Conservation (phyloP, 164 flowering plant genomes). For the Litsea cubeba region DNA sequence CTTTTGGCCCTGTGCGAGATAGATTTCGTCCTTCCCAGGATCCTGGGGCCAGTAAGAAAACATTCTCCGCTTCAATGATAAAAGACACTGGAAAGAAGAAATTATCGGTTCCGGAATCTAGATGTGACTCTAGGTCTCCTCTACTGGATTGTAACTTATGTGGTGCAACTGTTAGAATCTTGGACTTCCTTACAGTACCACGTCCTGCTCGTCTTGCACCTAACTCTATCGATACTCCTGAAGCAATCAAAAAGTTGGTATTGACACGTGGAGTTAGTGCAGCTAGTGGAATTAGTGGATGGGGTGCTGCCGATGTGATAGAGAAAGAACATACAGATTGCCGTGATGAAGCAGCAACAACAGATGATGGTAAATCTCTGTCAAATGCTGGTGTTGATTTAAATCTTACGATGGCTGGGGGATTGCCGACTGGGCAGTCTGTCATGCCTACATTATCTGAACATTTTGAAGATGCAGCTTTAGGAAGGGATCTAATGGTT, state of each 20-base stretch:
- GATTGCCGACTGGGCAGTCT: conserved; percentile 35
- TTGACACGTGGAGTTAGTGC: conserved; percentile 92
- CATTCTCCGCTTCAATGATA: conserved; percentile 50
- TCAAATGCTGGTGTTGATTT: conserved; percentile 57
- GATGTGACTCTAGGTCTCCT: conserved; percentile 69
- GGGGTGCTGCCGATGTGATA: conserved; percentile 72
- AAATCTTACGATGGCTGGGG: conserved; percentile 71
- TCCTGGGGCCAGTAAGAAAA: conserved; percentile 54
- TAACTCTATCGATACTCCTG: conserved; percentile 58
- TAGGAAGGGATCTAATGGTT: conserved; percentile 69
- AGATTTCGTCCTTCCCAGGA: conserved; percentile 36
- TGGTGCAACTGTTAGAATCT: conserved; percentile 88
- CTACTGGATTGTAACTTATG: conserved; percentile 93
- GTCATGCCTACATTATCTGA: conserved; percentile 34
- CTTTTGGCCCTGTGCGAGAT: conserved; percentile 53
- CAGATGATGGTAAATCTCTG: conserved; percentile 38
- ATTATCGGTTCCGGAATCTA: conserved; percentile 41
- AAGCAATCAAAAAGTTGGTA: conserved; percentile 68
- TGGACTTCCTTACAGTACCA: conserved; percentile 74
- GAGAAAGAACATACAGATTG: conserved; percentile 74
- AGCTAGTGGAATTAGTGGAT: conserved; percentile 92
- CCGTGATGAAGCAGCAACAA: conserved; percentile 68
- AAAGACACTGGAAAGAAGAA: conserved; percentile 50
- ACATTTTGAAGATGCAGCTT: conserved; percentile 31
- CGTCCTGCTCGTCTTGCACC: conserved; percentile 72